Base-by-base conservation (phyloP, 805 yeast genomes). In the Saturnispora zaruensis region DNA sequence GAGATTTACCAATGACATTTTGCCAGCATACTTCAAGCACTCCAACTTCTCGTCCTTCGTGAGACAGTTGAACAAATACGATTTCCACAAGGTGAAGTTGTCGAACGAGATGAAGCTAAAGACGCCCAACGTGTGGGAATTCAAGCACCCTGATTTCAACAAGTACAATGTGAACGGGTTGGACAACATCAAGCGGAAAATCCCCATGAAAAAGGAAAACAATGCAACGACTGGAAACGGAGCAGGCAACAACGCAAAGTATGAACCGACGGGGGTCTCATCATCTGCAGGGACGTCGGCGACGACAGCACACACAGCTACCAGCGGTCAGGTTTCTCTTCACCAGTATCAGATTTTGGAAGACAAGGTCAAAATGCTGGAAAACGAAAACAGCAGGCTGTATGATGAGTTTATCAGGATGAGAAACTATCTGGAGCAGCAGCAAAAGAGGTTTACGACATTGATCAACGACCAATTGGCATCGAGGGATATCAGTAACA, bases 11-110 rank as follows among this genome's bases (percentile, higher is more conserved):
- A 84, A 84, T 55, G 84, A 83, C 46, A 85, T 93, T 13, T 75
- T 93, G 45, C 98, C 98, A 14, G 79, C 82, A 46, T 96, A 91
- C 67, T 93, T 93, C 72, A 91, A 90, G 61, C 99, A 93, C 67
- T 79, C 88, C 51, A 93, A 93, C 69, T 93, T 91, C 69, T 91
- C 98, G 34, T 80, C 90, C 58, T 91, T 91, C 70, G 98, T 91
- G 20, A 78, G 99, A 43, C 99, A 93, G 65, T 73, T 93, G 59
- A 93, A 93, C 74, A 93, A 93, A 67, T 93, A 93, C 63, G 99
- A 91, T 67, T 93, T 93, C 72, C 99, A 93, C 72, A 93, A 93
- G 69, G 95, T 93, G 42, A 87, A 91, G 63, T 73, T 79, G 43
- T 71, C 85, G 38, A 77, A 73, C 51, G 89, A 81, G 57, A 67